Evolutionary conservation across 805 yeast species (phyloP), one percentile per base, ranked within the genome.

Genomic region (Sugiyamaella mastotermitis): DNA sequence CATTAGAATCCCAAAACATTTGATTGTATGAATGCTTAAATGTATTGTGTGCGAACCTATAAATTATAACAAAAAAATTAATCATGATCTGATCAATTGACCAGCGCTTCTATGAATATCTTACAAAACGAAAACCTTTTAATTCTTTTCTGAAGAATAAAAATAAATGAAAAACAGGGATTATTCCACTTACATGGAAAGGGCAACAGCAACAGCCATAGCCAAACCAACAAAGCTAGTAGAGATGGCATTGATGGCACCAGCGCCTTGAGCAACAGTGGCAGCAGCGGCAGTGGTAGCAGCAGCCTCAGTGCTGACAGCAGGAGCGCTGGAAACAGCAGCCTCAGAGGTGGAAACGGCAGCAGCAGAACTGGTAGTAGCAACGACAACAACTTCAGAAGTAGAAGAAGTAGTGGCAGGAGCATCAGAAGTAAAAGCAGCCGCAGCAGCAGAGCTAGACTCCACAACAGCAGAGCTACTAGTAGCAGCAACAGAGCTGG

Each of bases 401-500:
- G 25, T 16, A 20, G 20, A 7, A 14, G 23, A 13, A 32, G 25
- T 18, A 32, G 25, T 16, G 20, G 20, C n/a, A 14, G 23, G 16
- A 19, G 16, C 26, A 23, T 17, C 19, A 22, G 25, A 32, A 16
- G 35, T 13, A 19, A 27, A 20, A 21, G 33, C 33, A 31, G 48
- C n/a, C 4, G 21, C 16, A 23, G 34, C 19, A 37, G 41, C 25
- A 13, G 44, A 24, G 33, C 31, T n/a, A 22, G 41, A 16, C 19
- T 28, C 17, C 20, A 43, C 28, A 22, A 37, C 14, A 13, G 40
- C 9, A 24, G 40, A 5, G 26, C 37, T 11, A 11, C 39, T 17
- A 17, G 31, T 16, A 15, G 29, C 5, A 13, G 41, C n/a, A 14
- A 21, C 11, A 23, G 35, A 19, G 13, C 23, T 15, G 13, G 32